Evolutionary conservation across 176 grass and related monocot genomes (phyloP).

Genomic region (Ampelocalamus luodianensis): DNA sequence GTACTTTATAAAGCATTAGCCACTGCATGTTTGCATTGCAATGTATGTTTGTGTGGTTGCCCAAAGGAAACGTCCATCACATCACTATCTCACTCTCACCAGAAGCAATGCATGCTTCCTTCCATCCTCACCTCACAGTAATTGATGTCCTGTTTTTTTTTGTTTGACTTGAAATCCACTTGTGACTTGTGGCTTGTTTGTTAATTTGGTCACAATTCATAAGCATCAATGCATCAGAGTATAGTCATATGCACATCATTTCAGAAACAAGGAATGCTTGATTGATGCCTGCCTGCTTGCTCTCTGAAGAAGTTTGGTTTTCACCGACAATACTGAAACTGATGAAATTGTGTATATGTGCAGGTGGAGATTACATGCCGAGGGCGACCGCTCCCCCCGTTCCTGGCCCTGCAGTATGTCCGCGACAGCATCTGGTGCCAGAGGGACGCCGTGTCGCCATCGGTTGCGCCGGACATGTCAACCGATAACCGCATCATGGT

Average conservation of each 20-base stretch:
- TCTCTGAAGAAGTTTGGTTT: background rate
- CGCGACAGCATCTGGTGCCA: constrained; percentile 75
- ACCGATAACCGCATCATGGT: constrained; percentile 62
- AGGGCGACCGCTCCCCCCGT: constrained; percentile 58
- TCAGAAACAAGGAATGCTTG: background rate
- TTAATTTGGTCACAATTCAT: background rate
- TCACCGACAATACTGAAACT: background rate
- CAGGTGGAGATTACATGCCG: constrained; percentile 77
- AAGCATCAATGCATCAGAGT: constrained; percentile 13
- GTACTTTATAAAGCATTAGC: constrained; percentile 33
- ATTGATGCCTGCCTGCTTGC: background rate
- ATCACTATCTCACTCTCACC: constrained; percentile 27
- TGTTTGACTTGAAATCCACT: constrained; percentile 23
- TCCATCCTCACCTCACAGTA: constrained; percentile 41
- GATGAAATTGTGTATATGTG: constrained; percentile 25
- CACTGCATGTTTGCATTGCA: constrained; percentile 12
- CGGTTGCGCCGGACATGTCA: constrained; percentile 32
- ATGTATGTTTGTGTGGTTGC: constrained; percentile 20
- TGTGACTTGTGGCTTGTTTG: constrained; percentile 6
- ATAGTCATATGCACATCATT: constrained; percentile 30
- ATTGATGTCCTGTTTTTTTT: constrained; percentile 7
- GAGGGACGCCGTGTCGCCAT: constrained; percentile 41
- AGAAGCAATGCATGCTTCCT: constrained; percentile 32
- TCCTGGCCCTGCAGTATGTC: constrained; percentile 59
- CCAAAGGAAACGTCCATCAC: constrained; percentile 27